Base-by-base conservation (phyloP, 805 yeast genomes). In the Myxozyma neotropica region DNA sequence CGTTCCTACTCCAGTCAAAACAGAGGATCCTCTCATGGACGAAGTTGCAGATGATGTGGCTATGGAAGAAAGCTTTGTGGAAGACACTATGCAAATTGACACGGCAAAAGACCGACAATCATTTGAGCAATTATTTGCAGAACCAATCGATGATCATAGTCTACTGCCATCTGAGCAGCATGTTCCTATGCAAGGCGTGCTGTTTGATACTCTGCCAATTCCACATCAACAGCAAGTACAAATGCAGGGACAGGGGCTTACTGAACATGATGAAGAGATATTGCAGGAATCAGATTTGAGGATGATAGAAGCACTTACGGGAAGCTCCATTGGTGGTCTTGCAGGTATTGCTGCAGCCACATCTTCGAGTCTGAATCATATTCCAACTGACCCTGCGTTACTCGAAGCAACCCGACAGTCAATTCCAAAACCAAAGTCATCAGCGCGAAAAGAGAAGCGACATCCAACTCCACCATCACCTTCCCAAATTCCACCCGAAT, bases 401-500 rank as follows among this genome's bases (percentile, higher is more conserved):
- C 26, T 45, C 12, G 4, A 15, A 21, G 3, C 45, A 2, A 19
- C 53, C 3, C 33, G 43, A 4, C 35, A 26, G 2, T 17, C 6
- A 3, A 23, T 23, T 6, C 31, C 54, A n/a, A 48, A 48, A 17
- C 35, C 53, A 35, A 36, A 36, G n/a, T 13, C 21, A 38, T 15
- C n/a, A 26, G 46, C 35, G 13, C 61, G 66, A 17, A 48, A 36
- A 26, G 64, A 58, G 17, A 57, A 50, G 35, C 47, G 58, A 19
- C 42, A 61, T 35, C 46, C 50, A 4, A 55, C 61, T 1, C 66
- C 66, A 10, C 54, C 48, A 17, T 62, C 66, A 4, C 66, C 66
- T 3, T 59, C 65, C 55, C 97, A 91, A 68, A 90, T 93, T 48
- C 99, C 98, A 0, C 88, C 83, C 58, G 90, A 88, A 73, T 90